Percentiles rank a stretch among this genome's conserved stretches.
These are phyloP conservation scores for Carex kokanica DNA, from an alignment of 176 grass and related monocot genomes.

Conservation along the genomic window DNA sequence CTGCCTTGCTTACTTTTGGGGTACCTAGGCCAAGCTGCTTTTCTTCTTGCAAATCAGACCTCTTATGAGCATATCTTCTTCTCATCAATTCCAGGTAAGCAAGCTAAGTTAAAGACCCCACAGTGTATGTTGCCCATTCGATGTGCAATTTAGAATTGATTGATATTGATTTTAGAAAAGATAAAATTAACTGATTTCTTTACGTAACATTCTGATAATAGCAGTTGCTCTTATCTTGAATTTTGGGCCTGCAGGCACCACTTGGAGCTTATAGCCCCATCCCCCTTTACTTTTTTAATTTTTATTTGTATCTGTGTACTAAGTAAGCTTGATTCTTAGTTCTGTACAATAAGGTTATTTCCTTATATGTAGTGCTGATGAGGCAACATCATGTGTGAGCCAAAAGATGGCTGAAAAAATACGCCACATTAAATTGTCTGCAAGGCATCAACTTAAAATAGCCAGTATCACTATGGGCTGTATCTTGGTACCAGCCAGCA, in stretches of 20 bases:
- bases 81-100: constrained; percentile 88
- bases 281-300: not conserved
- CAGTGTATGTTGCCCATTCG: not conserved
- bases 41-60: constrained; percentile 71
- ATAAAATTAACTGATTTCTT: not conserved
- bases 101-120: not conserved
- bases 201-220: constrained; percentile 13
- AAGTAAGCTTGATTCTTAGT: not conserved
- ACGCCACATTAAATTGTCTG: not conserved
- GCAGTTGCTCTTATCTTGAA: not conserved
- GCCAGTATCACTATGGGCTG: not conserved
- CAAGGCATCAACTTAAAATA: not conserved
- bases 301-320: constrained; percentile 8
- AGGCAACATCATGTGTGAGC: not conserved
- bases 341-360: not conserved
- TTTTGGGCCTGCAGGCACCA: not conserved
- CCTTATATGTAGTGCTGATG: not conserved
- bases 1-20: constrained; percentile 88
- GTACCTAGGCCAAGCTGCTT: constrained; percentile 93
- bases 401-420: not conserved
- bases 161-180: not conserved
- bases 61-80: constrained; percentile 72
- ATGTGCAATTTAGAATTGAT: not conserved
- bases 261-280: not conserved
- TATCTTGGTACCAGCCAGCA: not conserved